Base-by-base conservation (phyloP, 106 monocot species). In the Gastrodia elata region DNA sequence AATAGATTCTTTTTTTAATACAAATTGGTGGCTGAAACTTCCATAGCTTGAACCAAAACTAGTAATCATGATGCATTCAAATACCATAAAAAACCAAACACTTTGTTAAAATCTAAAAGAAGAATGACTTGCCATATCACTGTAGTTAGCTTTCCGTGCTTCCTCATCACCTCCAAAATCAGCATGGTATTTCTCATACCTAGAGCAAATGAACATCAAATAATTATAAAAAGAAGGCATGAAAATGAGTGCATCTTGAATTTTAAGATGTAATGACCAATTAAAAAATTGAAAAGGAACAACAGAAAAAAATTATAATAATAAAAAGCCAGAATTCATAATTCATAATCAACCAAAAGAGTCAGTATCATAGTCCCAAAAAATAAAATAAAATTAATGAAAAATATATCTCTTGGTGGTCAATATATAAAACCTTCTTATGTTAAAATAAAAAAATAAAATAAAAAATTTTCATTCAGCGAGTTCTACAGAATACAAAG, bases 101-200 rank as follows among this genome's bases (percentile, higher is more conserved):
- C 67, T 16, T 6, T 0, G 20, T 15, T 34, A 67, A 67, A 67
- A 67, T 27, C n/a, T n/a, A 35, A 16, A 20, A 37, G 36, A 4
- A 80, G 26, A 39, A 39, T 58, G 8, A 39, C 82, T 77, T 75
- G 88, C 92, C 88, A 89, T 84, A 52, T 92, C 92, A 77, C 72
- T 77, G 55, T 87, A 92, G 32, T 89, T 88, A 39, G 68, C 41
- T 84, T 82, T 92, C 73, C 89, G 84, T 71, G 88, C 18, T 77
- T 84, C 84, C 67, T 89, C 86, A 56, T 88, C 78, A 30, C 88
- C 92, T 71, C 92, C 88, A 79, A 56, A 86, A 43, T 73, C 76
- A 24, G 44, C 68, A 80, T 92, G 92, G 52, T 92, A 92, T 20
- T 92, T 84, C 81, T 92, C 92, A 79, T 92, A 92, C 80, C 92